Evolutionary conservation across 495 filamentous ascomycete species (phyloP).

Genomic region (Podospora pseudopauciseta): DNA sequence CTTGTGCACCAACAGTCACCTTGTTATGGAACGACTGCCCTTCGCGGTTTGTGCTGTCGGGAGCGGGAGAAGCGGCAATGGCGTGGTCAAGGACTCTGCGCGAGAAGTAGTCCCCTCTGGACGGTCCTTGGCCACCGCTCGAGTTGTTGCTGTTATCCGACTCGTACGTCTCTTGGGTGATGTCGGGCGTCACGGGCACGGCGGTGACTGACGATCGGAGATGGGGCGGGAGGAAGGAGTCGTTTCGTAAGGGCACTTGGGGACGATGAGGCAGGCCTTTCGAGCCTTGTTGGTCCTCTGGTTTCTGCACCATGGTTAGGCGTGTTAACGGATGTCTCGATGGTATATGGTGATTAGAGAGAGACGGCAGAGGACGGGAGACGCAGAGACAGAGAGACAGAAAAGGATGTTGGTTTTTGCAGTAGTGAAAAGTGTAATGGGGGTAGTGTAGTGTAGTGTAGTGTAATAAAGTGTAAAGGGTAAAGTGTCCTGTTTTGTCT

Average conservation of each 20-base stretch:
- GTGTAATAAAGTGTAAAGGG: slow-evolving; percentile 11
- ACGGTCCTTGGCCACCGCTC: slow-evolving; percentile 10
- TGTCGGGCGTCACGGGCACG: slow-evolving; percentile 51
- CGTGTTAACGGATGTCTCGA: slow-evolving; percentile 11
- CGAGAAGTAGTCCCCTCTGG: slow-evolving; percentile 39
- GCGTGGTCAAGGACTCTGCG: slow-evolving; percentile 30
- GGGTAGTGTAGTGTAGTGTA: background rate
- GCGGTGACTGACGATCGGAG: slow-evolving; percentile 31
- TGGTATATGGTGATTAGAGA: background rate
- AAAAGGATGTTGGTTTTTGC: background rate
- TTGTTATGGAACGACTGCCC: slow-evolving; percentile 42
- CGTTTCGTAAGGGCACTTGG: slow-evolving; percentile 16
- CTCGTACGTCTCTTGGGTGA: slow-evolving; percentile 38
- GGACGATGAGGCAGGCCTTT: slow-evolving; percentile 10
- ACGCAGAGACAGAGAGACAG: background rate
- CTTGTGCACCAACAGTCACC: slow-evolving; percentile 49
- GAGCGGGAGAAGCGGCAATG: slow-evolving; percentile 23
- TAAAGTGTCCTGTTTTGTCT: background rate
- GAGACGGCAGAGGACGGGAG: too few species aligned
- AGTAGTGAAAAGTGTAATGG: background rate
- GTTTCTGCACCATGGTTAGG: slow-evolving; percentile 17
- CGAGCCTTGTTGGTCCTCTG: slow-evolving; percentile 5
- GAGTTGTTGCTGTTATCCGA: slow-evolving; percentile 16
- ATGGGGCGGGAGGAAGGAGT: slow-evolving; percentile 36
- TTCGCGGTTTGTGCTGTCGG: slow-evolving; percentile 11